Conservation (phyloP, 345 rosid species). For the Salix caprea region DNA sequence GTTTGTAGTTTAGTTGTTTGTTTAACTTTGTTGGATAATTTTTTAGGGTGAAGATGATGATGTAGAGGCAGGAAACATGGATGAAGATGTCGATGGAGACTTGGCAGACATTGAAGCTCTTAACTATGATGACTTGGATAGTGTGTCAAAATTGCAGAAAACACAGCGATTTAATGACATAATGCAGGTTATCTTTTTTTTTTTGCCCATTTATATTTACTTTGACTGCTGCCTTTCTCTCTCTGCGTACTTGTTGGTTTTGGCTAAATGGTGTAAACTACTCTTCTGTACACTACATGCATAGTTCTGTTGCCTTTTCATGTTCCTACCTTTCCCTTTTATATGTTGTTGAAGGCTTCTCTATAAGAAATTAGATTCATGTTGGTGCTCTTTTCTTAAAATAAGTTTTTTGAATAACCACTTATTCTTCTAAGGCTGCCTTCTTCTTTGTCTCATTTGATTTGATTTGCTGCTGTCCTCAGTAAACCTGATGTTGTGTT, state of each 20-base stretch:
- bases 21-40: neutral
- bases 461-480: neutral
- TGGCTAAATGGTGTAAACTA: neutral
- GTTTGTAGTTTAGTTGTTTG: neutral
- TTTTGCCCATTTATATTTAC: neutral
- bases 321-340: neutral
- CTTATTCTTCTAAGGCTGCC: neutral
- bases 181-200: conserved; percentile 51
- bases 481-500: conserved; percentile 1
- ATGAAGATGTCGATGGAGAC: conserved; percentile 76
- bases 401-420: neutral
- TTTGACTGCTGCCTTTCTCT: neutral
- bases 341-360: neutral
- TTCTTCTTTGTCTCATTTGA: neutral
- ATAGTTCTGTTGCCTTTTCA: neutral
- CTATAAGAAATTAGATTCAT: neutral
- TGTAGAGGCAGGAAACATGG: conserved; percentile 56
- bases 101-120: conserved; percentile 71
- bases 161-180: conserved; percentile 74
- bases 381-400: neutral
- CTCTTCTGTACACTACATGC: neutral
- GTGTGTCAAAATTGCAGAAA: conserved; percentile 78
- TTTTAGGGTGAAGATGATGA: conserved; percentile 67
- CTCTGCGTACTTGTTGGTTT: neutral
- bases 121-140: conserved; percentile 77